These are phyloP conservation scores for Scalesia atractyloides DNA, from an alignment of 129 eudicot genomes.

Conservation along the genomic window DNA sequence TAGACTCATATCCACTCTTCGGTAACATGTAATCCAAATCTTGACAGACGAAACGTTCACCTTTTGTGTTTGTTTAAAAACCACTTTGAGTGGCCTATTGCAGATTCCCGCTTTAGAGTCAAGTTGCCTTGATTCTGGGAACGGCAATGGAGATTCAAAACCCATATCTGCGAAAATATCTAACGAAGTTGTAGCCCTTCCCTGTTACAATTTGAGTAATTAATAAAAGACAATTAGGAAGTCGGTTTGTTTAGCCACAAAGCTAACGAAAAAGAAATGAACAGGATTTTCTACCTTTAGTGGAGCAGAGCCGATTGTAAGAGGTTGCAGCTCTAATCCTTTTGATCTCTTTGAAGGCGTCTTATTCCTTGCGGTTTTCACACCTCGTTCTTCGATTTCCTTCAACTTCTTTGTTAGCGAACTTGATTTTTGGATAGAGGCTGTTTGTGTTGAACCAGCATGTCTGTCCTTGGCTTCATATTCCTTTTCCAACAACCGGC, in stretches of 20 bases:
- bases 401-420: constrained; percentile 29
- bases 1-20: background rate
- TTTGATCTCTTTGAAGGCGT: constrained; percentile 32
- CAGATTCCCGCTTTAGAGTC: constrained; percentile 38
- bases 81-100: constrained; percentile 33
- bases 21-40: background rate
- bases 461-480: constrained; percentile 64
- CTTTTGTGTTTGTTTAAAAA: constrained; percentile 41
- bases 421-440: constrained; percentile 24
- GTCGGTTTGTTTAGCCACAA: constrained; percentile 2
- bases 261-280: background rate
- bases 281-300: constrained; percentile 17
- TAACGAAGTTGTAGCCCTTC: constrained; percentile 28
- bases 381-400: constrained; percentile 32
- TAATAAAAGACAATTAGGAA: constrained; percentile 11
- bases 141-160: constrained; percentile 32
- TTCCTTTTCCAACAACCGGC: constrained; percentile 72
- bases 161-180: constrained; percentile 42
- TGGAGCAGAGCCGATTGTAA: constrained; percentile 18
- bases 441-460: constrained; percentile 30
- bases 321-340: constrained; percentile 23
- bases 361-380: constrained; percentile 26
- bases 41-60: constrained; percentile 8
- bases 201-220: constrained; percentile 28
- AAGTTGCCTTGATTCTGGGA: constrained; percentile 36